Percentiles rank a stretch among this genome's conserved stretches.
Evolutionary conservation across 306 rosid genomes (phyloP).

Genomic region (Castanopsis chinensis): DNA sequence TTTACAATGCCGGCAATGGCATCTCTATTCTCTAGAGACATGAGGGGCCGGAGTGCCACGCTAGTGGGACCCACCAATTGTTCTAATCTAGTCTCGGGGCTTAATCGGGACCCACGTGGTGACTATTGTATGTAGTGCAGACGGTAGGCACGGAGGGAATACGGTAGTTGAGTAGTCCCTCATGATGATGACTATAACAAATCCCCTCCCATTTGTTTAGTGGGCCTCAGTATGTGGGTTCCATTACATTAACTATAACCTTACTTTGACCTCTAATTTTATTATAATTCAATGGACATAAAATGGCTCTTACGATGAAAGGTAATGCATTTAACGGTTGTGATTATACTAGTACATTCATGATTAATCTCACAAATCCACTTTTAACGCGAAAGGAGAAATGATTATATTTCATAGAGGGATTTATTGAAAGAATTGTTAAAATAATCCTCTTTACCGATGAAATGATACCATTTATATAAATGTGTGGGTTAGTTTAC

Average conservation of each 20-base stretch:
- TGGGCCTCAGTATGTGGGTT: neutral
- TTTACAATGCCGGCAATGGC: neutral
- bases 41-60: slow-evolving; percentile 8
- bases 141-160: slow-evolving; percentile 11
- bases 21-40: neutral
- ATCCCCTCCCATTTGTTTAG: neutral
- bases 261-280: neutral
- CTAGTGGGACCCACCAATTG: slow-evolving; percentile 8
- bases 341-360: neutral
- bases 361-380: fast-evolving
- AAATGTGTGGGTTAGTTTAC: too few relatives aligned
- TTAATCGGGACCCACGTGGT: neutral
- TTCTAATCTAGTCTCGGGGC: neutral
- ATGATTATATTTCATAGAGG: too few relatives aligned
- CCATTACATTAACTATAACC: neutral
- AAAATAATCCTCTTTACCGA: fast-evolving
- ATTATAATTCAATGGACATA: slow-evolving; percentile 20
- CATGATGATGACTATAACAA: slow-evolving; percentile 31
- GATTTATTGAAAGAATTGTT: fast-evolving
- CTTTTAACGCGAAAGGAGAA: fast-evolving
- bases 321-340: neutral
- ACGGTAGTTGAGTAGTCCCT: slow-evolving; percentile 25
- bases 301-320: neutral
- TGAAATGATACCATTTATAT: fast-evolving
- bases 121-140: slow-evolving; percentile 5